Conservation (phyloP, 768 basidiomycete genomes). For the Tulasnella sp. region DNA sequence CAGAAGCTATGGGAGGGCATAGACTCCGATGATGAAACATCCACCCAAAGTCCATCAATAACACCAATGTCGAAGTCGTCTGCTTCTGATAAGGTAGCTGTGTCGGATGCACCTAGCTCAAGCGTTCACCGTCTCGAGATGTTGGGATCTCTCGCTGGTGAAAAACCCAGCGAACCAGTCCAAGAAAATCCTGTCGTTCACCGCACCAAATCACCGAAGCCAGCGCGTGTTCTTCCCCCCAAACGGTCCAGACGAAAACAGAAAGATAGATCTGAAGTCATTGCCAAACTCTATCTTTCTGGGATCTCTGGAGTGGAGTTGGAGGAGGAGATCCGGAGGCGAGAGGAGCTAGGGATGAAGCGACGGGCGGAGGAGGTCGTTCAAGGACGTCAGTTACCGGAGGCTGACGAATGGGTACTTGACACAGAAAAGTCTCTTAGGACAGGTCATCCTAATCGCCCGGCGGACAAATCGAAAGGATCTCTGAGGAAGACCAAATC, state of each 20-base stretch:
- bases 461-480: too few relatives aligned
- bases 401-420: too few relatives aligned
- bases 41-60: not conserved
- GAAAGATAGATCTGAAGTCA: constrained; percentile 8
- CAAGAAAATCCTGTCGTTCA: not conserved
- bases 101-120: not conserved
- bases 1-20: constrained; percentile 14
- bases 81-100: not conserved
- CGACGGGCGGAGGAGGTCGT: too few relatives aligned
- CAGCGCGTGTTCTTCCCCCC: not conserved
- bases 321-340: not conserved
- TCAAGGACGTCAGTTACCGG: too few relatives aligned
- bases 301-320: constrained; percentile 2
- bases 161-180: not conserved
- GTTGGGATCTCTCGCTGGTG: not conserved
- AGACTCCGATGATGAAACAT: constrained; percentile 1
- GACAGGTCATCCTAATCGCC: too few relatives aligned
- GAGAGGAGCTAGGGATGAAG: constrained; percentile 3
- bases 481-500: too few relatives aligned
- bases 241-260: not conserved
- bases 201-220: not conserved
- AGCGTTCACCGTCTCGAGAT: not conserved
- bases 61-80: too few relatives aligned
- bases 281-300: constrained; percentile 8
- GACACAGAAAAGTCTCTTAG: too few relatives aligned